Evolutionary conservation across 768 basidiomycete species (phyloP), one percentile per base, ranked within the genome.

Genomic region (Rhodosporidiobolus sp.): DNA sequence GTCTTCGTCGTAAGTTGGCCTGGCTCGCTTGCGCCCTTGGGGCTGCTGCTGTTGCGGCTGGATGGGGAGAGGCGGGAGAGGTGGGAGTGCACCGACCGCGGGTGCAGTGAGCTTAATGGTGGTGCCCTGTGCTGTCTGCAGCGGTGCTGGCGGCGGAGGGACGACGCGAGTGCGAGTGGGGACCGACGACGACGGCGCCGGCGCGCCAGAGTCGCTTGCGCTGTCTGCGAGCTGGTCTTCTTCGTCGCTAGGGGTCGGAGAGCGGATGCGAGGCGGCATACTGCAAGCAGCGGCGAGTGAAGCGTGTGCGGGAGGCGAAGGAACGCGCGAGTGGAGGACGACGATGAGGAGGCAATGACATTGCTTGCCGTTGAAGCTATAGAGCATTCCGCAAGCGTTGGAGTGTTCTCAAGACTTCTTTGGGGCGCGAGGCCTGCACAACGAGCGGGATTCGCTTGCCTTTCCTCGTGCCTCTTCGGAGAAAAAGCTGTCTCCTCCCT

Each of bases 231-330:
- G 45, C 46, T 64, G 72, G 30, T 68, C 62, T 46, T 67, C 66
- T 20, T 67, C 56, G 17, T 63, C 61, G 43, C 62, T 64, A 0
- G 72, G 72, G 1, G 71, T 67, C 6, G 65, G 65, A 0, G 67
- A 64, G 6, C 66, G 56, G 30, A 73, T 73, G 19, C 63, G 38
- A 0, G 72, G 72, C 10, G 72, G 67, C 72, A 73, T 73, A 0
- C 4, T 38, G 34, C 32, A 56, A 19, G 54, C 34, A 20, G 20
- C 32, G n/a, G 28, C 30, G 4, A 26, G 58, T n/a, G 19, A 17
- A 28, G 38, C 43, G 57, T 49, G 22, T 52, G 53, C 28, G 62
- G 6, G 30, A 49, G 46, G 50, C 48, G 26, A 35, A 52, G 62
- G 20, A 26, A 53, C 9, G 35, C 34, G 32, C 49, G 54, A 65